Evolutionary conservation across 257 asterid genomes (phyloP).

Genomic region (Lavandula angustifolia): DNA sequence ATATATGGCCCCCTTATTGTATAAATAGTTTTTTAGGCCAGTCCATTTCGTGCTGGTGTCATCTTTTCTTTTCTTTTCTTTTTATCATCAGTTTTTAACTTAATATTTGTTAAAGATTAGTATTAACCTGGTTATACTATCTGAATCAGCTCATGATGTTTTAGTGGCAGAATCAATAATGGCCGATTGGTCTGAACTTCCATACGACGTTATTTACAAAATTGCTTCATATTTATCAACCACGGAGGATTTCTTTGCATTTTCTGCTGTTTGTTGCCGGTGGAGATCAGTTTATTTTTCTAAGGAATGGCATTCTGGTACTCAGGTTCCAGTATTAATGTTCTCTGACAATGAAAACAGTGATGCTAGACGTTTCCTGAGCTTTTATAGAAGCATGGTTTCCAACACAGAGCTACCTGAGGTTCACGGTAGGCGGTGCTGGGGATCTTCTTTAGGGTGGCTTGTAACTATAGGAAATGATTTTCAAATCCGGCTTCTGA

Average conservation of each 20-base stretch:
- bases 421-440: constrained; percentile 29
- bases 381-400: constrained; percentile 30
- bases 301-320: constrained; percentile 41
- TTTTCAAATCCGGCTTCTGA: constrained; percentile 28
- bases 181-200: constrained; percentile 44
- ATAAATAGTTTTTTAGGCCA: neutral
- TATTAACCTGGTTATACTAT: neutral
- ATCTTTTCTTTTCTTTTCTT: neutral
- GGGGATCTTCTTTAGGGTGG: constrained; percentile 39
- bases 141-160: constrained; percentile 3
- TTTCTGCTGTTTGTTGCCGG: constrained; percentile 51
- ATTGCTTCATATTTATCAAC: constrained; percentile 23
- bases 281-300: constrained; percentile 42
- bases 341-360: constrained; percentile 24
- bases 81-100: neutral
- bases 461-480: constrained; percentile 32
- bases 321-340: constrained; percentile 41
- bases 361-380: constrained; percentile 22
- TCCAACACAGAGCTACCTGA: constrained; percentile 33
- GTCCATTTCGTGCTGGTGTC: neutral
- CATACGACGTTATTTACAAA: constrained; percentile 37
- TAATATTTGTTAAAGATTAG: constrained; percentile 9
- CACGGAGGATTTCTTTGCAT: constrained; percentile 38
- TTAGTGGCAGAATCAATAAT: constrained; percentile 25
- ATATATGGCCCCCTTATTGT: neutral